phyloP scores from a whole-genome alignment of 1,284 basidiomycete genomes.

The Microbotryum saponariae region DNA sequence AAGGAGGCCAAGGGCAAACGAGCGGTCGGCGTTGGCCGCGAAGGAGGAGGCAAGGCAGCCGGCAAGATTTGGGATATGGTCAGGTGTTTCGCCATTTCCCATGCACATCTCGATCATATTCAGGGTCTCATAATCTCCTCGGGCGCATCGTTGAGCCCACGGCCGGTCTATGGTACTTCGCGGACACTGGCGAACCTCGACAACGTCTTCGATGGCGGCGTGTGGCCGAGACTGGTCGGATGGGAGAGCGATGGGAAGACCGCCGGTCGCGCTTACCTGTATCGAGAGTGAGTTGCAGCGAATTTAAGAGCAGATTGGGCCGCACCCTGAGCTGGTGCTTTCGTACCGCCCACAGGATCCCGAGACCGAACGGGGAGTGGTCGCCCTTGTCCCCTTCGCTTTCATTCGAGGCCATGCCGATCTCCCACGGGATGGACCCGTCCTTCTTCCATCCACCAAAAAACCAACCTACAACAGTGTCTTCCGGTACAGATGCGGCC shows the following conservation, averaged over 20 bases:
- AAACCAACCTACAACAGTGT: not conserved
- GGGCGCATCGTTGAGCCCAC: conserved; percentile 17
- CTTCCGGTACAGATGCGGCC: conserved; percentile 8
- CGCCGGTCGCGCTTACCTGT: conserved; percentile 27
- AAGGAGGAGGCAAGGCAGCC: conserved; percentile 12
- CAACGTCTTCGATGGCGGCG: conserved; percentile 32
- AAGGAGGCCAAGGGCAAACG: not conserved
- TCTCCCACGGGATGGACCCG: conserved; percentile 60
- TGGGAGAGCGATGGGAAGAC: conserved; percentile 15
- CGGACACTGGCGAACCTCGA: conserved; percentile 34
- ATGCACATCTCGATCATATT: conserved; percentile 37
- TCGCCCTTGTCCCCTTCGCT: conserved; percentile 39
- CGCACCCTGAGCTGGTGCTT: not conserved
- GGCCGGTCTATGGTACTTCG: conserved; percentile 30
- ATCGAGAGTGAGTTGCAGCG: conserved; percentile 22
- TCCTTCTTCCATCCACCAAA: conserved; percentile 1
- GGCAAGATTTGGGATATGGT: conserved; percentile 23
- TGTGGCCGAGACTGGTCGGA: conserved; percentile 36
- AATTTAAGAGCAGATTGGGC: not conserved
- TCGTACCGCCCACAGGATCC: conserved; percentile 1
- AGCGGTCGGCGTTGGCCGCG: not conserved
- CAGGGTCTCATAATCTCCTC: conserved; percentile 34
- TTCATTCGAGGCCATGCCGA: conserved; percentile 57
- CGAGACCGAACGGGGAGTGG: not conserved
- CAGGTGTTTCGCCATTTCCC: conserved; percentile 30